Percentiles rank a stretch among this genome's conserved stretches.
phyloP scores from a whole-genome alignment of 2,329 filamentous ascomycete genomes.

The Teratosphaeria viscida region DNA sequence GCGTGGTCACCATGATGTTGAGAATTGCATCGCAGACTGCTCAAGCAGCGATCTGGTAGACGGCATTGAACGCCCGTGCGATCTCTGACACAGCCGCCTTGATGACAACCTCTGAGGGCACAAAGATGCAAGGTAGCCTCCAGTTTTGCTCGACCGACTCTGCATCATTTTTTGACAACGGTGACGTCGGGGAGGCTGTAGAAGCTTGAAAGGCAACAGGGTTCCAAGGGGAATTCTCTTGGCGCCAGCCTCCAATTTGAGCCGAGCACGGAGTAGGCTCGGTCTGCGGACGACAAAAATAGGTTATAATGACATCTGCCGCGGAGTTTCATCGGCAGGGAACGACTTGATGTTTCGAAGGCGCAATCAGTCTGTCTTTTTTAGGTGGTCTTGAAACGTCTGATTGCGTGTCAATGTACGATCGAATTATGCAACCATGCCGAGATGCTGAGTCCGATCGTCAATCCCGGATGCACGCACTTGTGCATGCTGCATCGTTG shows the following conservation, averaged over 20 bases:
- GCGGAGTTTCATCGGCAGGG: no score
- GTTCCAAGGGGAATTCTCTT: neutral
- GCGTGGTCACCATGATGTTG: neutral
- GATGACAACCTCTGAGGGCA: neutral
- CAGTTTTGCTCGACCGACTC: neutral
- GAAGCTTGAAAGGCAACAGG: neutral
- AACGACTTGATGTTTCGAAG: no score
- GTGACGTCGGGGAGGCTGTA: neutral
- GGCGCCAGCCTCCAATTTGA: neutral
- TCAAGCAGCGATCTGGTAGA: neutral
- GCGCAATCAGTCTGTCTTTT: no score
- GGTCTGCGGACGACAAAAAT: no score
- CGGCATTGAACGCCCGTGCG: neutral
- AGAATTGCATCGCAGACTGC: neutral
- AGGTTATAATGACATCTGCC: no score
- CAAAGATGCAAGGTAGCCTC: neutral
- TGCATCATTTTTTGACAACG: neutral
- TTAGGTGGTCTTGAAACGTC: no score
- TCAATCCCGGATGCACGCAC: no score
- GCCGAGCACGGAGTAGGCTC: neutral
- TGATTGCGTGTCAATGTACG: no score
- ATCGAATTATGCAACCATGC: no score
- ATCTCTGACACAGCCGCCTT: neutral
- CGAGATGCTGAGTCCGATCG: no score
- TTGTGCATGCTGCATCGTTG: no score